phyloP scores from a whole-genome alignment of 2,329 filamentous ascomycete genomes.

The Phialemoniopsis sp. region DNA sequence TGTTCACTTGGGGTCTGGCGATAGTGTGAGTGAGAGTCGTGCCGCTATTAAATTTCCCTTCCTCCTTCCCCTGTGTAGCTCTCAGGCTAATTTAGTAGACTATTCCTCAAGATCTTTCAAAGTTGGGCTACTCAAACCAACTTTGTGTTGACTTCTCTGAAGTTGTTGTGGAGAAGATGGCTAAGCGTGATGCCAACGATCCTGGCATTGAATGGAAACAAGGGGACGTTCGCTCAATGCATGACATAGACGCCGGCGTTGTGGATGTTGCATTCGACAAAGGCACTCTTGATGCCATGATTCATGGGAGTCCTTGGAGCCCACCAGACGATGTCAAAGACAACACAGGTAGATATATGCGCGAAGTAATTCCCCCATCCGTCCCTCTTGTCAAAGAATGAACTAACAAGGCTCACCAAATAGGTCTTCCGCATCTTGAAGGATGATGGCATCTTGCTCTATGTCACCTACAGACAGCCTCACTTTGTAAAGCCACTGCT shows the following conservation, averaged over 20 bases:
- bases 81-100: no score
- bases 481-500: constrained; percentile 49
- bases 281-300: constrained; percentile 51
- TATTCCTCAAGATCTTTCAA: constrained; percentile 42
- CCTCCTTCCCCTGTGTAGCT: no score
- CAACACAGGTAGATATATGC: constrained; percentile 43
- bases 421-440: constrained; percentile 43
- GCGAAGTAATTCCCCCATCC: constrained; percentile 43
- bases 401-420: background rate
- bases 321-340: constrained; percentile 43
- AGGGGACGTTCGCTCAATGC: constrained; percentile 48
- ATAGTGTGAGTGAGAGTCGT: constrained; percentile 52
- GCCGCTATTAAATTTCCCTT: no score
- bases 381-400: background rate
- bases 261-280: constrained; percentile 57
- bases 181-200: constrained; percentile 28
- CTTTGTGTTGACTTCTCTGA: constrained; percentile 54
- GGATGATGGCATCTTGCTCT: constrained; percentile 42
- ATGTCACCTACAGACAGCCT: constrained; percentile 49
- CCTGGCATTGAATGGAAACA: constrained; percentile 42
- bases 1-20: constrained; percentile 54
- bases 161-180: constrained; percentile 49
- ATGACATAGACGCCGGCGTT: constrained; percentile 27
- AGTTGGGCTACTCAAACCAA: constrained; percentile 44
- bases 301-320: constrained; percentile 48